These are phyloP conservation scores for Daldinia sp. DNA, from an alignment of 2,329 filamentous ascomycete species.

Conservation along the genomic window DNA sequence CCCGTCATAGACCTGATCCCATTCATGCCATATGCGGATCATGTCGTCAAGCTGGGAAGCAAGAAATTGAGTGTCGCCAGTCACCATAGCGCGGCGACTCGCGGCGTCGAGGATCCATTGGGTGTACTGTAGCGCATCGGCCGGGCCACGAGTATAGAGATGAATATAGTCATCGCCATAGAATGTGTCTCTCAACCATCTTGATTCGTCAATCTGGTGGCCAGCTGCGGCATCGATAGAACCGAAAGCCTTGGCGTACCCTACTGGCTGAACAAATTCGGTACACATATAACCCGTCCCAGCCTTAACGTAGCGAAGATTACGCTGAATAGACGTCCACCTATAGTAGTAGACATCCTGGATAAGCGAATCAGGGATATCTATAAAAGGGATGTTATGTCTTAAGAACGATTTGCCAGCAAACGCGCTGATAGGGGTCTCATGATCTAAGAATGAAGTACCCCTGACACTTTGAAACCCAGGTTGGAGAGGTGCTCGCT, in stretches of 20 bases:
- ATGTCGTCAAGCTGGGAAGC: constrained; percentile 57
- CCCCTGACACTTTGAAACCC: constrained; percentile 25
- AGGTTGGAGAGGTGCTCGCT: constrained; percentile 1
- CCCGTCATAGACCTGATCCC: constrained; percentile 54
- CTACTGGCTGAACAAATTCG: constrained; percentile 58
- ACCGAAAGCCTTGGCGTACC: constrained; percentile 51
- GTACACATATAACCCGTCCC: constrained; percentile 58
- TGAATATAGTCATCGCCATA: constrained; percentile 57
- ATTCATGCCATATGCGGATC: constrained; percentile 54
- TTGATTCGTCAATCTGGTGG: constrained; percentile 55
- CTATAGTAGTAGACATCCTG: constrained; percentile 62
- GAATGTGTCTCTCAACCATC: constrained; percentile 56
- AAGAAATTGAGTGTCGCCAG: constrained; percentile 54
- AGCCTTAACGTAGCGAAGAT: constrained; percentile 55
- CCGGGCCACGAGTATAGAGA: constrained; percentile 54
- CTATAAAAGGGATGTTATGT: constrained; percentile 59
- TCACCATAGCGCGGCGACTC: constrained; percentile 54
- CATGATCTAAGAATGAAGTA: constrained; percentile 49
- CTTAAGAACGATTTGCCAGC: constrained; percentile 47
- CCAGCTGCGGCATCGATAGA: constrained; percentile 54
- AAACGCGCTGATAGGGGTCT: constrained; percentile 44
- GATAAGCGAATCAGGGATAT: constrained; percentile 56
- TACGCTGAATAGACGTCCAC: constrained; percentile 56
- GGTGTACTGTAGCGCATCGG: constrained; percentile 54
- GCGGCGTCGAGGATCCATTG: constrained; percentile 55